Evolutionary conservation across 2,329 filamentous ascomycete genomes (phyloP), one percentile per base, ranked within the genome.

Genomic region (Sporothrix brunneoviolacea): DNA sequence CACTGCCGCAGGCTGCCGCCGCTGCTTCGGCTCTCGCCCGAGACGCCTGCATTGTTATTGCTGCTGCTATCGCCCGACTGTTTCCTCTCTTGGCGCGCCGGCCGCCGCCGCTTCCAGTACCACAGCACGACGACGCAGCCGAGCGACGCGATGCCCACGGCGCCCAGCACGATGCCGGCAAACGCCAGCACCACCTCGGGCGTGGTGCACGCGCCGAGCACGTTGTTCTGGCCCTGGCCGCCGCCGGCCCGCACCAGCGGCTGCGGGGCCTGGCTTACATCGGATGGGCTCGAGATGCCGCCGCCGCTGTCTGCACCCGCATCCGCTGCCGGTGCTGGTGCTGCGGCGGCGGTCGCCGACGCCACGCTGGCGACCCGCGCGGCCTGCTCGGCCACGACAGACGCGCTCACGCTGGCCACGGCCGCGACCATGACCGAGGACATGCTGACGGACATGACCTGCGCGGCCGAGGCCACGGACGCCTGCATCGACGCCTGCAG

Each of bases 171-270:
- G n/a, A 52, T 52, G 8, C 50, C 50, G 7, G 50, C 50, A 48
- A 52, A 48, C 3, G 50, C 50, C 32, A 52, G 32, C n/a, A 48
- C 44, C 13, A 46, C 39, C 33, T 52, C 50, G 21, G 50, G 50
- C 38, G 39, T 43, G 6, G 44, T 24, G 43, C 50, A 52, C 19
- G 50, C 50, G 15, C 50, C 50, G 3, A 48, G 43, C 2, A 37
- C 22, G 16, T 47, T 51, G 36, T 15, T 30, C 15, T 30, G 27
- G 8, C 19, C n/a, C n/a, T n/a, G n/a, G n/a, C n/a, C n/a, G n/a
- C n/a, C n/a, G n/a, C n/a, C n/a, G n/a, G n/a, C n/a, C n/a, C n/a
- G n/a, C n/a, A n/a, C n/a, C n/a, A n/a, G n/a, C n/a, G n/a, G n/a
- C n/a, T n/a, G n/a, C n/a, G n/a, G n/a, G n/a, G n/a, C n/a, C n/a